These are phyloP conservation scores for Rosellinia necatrix DNA, from an alignment of 2,329 filamentous ascomycete species.

Conservation along the genomic window DNA sequence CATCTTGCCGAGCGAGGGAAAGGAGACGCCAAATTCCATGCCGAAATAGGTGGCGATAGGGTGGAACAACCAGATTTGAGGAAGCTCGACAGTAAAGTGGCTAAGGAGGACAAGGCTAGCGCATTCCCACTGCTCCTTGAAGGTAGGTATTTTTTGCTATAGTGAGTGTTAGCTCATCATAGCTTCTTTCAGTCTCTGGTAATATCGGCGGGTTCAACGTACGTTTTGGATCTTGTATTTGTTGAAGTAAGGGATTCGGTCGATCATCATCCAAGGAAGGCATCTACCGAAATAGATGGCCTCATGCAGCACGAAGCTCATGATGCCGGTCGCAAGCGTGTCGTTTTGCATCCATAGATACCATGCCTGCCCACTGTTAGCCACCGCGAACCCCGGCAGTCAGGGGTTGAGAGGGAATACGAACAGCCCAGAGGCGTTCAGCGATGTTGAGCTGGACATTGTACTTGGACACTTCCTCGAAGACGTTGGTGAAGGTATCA, in stretches of 20 bases:
- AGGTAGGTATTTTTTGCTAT: constrained; percentile 82
- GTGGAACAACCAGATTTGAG: constrained; percentile 99
- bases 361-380: constrained; percentile 65
- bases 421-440: constrained; percentile 86
- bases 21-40: constrained; percentile 85
- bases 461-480: constrained; percentile 68
- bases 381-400: constrained; percentile 28
- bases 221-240: constrained; percentile 94
- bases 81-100: constrained; percentile 97
- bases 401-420: constrained; percentile 42
- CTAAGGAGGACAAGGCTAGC: constrained; percentile 89
- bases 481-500: constrained; percentile 59
- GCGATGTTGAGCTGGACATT: constrained; percentile 85
- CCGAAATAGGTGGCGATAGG: constrained; percentile 92
- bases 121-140: constrained; percentile 92
- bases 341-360: constrained; percentile 99
- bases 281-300: constrained; percentile 89
- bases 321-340: constrained; percentile 91
- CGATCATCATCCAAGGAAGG: constrained; percentile 91
- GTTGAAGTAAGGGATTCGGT: constrained; percentile 83
- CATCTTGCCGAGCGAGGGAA: constrained; percentile 85
- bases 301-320: constrained; percentile 97
- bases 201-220: constrained; percentile 40
- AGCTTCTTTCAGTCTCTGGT: not conserved
- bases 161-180: constrained; percentile 31